Base-by-base conservation (phyloP, 202 grass and related monocot species). In the Setaria viridis region DNA sequence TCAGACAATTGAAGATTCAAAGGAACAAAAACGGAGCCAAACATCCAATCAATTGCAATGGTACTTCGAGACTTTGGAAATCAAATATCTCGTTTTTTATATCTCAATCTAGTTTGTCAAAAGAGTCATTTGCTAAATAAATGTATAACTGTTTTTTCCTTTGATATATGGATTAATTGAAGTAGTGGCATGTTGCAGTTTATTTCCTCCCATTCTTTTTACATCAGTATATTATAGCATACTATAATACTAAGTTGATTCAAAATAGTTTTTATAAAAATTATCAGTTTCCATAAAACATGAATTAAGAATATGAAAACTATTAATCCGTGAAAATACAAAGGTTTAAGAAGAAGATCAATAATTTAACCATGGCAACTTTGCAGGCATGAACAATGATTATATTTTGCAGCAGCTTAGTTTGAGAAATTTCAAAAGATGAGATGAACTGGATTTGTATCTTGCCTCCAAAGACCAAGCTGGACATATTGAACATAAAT, bases 341-440 rank as follows among this genome's bases (percentile, higher is more conserved):
- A 72, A 72, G 33, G 45, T 14, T 55, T 55, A 80, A 77, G 48
- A 54, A 58, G 13, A 84, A 72, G 15, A 72, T 45, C 16, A 19
- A 50, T 43, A 86, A 80, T 67, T 86, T 46, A 64, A 45, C 66
- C 62, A 71, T 78, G 71, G 30, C 4, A 67, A 8, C 62, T 9
- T 67, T 39, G 64, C 15, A 11, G 39, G 1, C 19, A 46, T 20
- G 35, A 20, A 48, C 32, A 66, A n/a, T 35, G 41, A 45, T 11
- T 71, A 70, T 46, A 9, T 82, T 82, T 11, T 12, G 0, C 39
- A 47, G 37, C 1, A 42, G 20, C 50, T 69, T 56, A 69, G 49
- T 69, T 81, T 15, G 16, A 75, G 33, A 64, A 62, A 62, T 63
- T 64, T 53, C 16, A 67, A 53, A 67, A 39, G 12, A 69, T 56